Evolutionary conservation across 768 basidiomycete genomes (phyloP).

Genomic region (Hebeloma cylindrosporum): DNA sequence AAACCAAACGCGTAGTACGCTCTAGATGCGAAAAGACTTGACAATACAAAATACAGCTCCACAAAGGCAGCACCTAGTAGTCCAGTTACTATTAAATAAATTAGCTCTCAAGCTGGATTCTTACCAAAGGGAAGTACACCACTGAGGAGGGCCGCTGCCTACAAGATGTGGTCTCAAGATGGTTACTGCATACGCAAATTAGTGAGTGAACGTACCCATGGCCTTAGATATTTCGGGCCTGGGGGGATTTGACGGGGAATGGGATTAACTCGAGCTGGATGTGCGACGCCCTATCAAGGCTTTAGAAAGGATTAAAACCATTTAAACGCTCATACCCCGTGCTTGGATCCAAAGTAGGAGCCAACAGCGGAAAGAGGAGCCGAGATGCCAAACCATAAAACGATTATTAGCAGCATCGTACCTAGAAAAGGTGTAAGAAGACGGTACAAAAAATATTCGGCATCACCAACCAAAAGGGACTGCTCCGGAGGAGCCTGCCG

Average conservation of each 20-base stretch:
- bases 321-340: constrained; percentile 61
- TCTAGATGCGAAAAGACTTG: constrained; percentile 87
- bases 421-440: constrained; percentile 37
- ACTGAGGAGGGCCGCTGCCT: constrained; percentile 76
- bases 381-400: constrained; percentile 93
- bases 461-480: constrained; percentile 82
- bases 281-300: constrained; percentile 54
- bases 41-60: constrained; percentile 90
- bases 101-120: constrained; percentile 11
- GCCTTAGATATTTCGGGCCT: constrained; percentile 76
- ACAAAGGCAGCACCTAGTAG: constrained; percentile 88
- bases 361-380: constrained; percentile 87
- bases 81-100: constrained; percentile 8
- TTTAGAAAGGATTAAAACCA: not conserved
- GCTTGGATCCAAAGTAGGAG: constrained; percentile 81
- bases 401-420: constrained; percentile 80
- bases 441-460: not conserved
- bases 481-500: constrained; percentile 87
- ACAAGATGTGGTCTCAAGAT: too few relatives aligned
- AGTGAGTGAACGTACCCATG: constrained; percentile 55
- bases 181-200: not conserved
- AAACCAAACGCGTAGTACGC: constrained; percentile 98
- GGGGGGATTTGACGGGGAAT: constrained; percentile 98
- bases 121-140: constrained; percentile 90
- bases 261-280: constrained; percentile 87